Evolutionary conservation across 2,329 filamentous ascomycete species (phyloP).

Genomic region (Xylaria arbuscula): DNA sequence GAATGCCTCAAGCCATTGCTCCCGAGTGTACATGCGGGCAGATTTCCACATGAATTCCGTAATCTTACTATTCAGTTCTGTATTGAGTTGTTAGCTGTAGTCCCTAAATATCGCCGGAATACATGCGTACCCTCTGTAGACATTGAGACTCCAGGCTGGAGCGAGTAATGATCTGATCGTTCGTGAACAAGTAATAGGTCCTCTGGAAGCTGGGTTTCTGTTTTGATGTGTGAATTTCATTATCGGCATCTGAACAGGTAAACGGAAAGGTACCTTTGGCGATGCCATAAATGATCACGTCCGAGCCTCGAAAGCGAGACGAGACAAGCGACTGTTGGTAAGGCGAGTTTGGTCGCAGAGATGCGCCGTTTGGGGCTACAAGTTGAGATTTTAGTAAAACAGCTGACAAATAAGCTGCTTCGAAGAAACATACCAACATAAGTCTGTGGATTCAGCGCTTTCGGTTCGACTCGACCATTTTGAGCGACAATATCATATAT

Average conservation of each 20-base stretch:
- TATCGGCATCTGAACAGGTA: not conserved
- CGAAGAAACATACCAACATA: not conserved
- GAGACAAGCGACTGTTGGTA: constrained; percentile 2
- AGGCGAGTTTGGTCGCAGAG: not conserved
- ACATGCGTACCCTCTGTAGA: not conserved
- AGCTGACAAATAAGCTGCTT: not conserved
- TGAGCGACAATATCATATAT: not conserved
- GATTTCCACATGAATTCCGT: not conserved
- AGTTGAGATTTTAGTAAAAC: not conserved
- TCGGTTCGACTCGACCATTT: constrained; percentile 1
- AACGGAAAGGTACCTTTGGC: not conserved
- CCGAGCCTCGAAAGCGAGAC: not conserved
- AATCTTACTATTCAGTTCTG: not conserved
- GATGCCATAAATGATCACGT: not conserved
- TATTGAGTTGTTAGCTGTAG: not conserved
- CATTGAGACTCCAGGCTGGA: not conserved
- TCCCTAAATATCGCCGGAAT: not conserved
- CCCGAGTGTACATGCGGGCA: not conserved
- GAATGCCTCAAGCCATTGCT: not conserved
- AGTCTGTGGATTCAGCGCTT: not conserved
- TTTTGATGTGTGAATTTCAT: not conserved
- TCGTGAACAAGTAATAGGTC: constrained; percentile 6
- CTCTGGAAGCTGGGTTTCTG: not conserved
- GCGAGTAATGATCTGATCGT: constrained; percentile 6
- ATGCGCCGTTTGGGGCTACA: constrained; percentile 1